Conservation (phyloP, 345 rosid genomes). For the Sonneratia caseolaris region DNA sequence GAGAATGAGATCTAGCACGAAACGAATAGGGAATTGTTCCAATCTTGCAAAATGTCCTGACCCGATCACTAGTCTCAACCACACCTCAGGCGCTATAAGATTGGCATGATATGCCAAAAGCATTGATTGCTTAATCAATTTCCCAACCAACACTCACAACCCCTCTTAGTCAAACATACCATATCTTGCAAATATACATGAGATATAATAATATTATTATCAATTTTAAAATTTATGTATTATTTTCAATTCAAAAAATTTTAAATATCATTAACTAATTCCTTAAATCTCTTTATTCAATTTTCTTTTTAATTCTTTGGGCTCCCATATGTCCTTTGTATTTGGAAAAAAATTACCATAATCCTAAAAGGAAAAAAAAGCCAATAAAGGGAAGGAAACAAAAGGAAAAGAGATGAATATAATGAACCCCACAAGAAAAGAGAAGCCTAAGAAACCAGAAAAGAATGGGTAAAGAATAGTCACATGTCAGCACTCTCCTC, state of each 20-base stretch:
- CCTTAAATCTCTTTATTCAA: too few relatives aligned
- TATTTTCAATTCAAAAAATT: too few relatives aligned
- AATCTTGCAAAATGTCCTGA: too few relatives aligned
- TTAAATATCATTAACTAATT: too few relatives aligned
- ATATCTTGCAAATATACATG: too few relatives aligned
- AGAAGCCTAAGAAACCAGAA: too few relatives aligned
- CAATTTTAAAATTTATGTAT: too few relatives aligned
- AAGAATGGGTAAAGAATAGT: too few relatives aligned
- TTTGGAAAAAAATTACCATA: background rate
- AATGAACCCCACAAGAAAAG: background rate
- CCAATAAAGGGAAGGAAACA: background rate
- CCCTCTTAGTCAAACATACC: background rate
- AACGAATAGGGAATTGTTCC: background rate
- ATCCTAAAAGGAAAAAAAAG: background rate
- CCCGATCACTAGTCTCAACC: background rate
- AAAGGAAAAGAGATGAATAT: background rate
- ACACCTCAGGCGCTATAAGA: background rate
- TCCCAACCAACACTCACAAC: slow-evolving; percentile 28
- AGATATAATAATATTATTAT: background rate
- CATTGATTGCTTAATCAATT: slow-evolving; percentile 28
- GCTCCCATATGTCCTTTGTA: too few relatives aligned
- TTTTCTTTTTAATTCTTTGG: too few relatives aligned
- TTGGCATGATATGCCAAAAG: slow-evolving; percentile 8
- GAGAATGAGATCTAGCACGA: background rate
- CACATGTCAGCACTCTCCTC: too few relatives aligned